phyloP scores from a whole-genome alignment of 179 eudicot species.

The Camellia oleifera region DNA sequence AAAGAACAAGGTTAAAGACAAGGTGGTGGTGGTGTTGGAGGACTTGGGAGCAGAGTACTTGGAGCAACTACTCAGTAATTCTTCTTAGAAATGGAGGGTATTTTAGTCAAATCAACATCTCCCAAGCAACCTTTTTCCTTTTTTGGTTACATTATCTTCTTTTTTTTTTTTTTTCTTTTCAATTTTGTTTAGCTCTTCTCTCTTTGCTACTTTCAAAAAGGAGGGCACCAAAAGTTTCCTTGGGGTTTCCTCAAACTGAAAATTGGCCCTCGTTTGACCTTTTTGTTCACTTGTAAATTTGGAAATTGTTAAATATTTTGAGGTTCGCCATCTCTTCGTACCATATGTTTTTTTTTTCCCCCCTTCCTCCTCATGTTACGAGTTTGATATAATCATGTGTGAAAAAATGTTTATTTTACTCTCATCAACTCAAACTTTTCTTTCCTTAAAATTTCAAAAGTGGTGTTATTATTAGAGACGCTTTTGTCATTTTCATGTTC shows the following conservation, averaged over 20 bases:
- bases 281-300: neutral
- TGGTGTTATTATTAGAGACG: too few species aligned
- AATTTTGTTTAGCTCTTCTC: neutral
- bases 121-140: neutral
- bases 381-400: neutral
- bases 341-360: neutral
- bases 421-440: neutral
- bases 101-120: neutral
- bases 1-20: constrained; percentile 12
- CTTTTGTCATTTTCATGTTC: too few species aligned
- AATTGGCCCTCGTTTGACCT: neutral
- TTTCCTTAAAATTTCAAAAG: too few species aligned
- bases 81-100: neutral
- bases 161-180: neutral
- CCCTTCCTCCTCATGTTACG: neutral
- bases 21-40: constrained; percentile 54
- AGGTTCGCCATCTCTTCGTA: neutral
- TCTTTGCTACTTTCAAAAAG: neutral
- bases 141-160: neutral
- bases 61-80: neutral
- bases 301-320: neutral
- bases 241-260: neutral
- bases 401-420: neutral
- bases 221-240: neutral
- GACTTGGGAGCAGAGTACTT: constrained; percentile 29